Base-by-base conservation (phyloP, 805 yeast genomes). In the Myxozyma geophila region DNA sequence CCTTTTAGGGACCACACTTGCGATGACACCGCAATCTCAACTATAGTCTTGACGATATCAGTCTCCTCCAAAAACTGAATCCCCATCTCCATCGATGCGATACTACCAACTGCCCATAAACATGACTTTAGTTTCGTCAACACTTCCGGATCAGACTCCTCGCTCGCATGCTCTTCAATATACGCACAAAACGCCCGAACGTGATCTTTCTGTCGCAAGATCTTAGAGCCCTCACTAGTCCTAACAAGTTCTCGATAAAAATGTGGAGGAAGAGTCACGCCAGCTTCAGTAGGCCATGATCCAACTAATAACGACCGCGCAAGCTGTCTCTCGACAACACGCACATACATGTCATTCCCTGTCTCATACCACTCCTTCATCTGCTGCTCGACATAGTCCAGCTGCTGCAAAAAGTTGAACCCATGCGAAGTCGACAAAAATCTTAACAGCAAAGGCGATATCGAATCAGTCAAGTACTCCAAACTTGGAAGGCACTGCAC, bases 81-180 rank as follows among this genome's bases (percentile, higher is more conserved):
- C 0, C 98, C 98, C 57, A 81, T 77, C 9, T 82, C 82, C 0
- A 91, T 83, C 0, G 92, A 83, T 1, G 92, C 92, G 37, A 92
- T 85, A 70, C 87, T 86, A 0, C 97, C 98, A 40, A 90, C 80
- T 1, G 96, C 87, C 98, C 98, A 93, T 41, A 93, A 70, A 40
- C 88, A 84, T 10, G 92, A 89, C 72, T 90, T 90, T 33, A 93
- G 74, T 66, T 81, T 81, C 8, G 78, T 40, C 19, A 79, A 63
- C 19, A 76, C 75, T 7, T 80, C 79, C 5, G 77, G 77, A 21
- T 77, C 80, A 7, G 72, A 44, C 10, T 58, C 50, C 15, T 67
- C 70, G 3, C 58, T 61, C 7, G 66, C 70, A 33, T 67, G 57
- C 52, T 74, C 68, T 8, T 62, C 62, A 33, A 77, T 68, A 58